Evolutionary conservation across 2,329 filamentous ascomycete species (phyloP).

Genomic region (Ceratocystis harringtonii): DNA sequence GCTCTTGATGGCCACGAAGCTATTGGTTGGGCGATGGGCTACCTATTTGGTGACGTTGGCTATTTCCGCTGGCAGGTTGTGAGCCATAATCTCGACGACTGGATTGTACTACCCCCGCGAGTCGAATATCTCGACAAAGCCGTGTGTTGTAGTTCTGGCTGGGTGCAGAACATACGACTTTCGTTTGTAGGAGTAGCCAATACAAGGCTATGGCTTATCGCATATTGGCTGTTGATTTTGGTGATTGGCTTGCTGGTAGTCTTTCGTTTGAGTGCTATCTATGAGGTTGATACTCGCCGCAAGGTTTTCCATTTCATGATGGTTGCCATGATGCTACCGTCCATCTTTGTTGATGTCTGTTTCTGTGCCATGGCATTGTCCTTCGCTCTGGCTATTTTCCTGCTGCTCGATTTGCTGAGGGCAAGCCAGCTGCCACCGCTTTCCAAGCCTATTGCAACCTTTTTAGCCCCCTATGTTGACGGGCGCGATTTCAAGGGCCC

Average conservation of each 20-base stretch:
- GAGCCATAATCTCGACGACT: conserved; percentile 51
- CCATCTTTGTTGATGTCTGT: conserved; percentile 71
- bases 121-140: not conserved
- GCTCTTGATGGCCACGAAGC: conserved; percentile 64
- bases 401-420: conserved; percentile 76
- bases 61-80: conserved; percentile 58
- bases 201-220: conserved; percentile 59
- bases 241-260: conserved; percentile 58
- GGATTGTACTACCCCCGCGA: conserved; percentile 55
- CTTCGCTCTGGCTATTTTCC: conserved; percentile 66
- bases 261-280: conserved; percentile 56
- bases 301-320: conserved; percentile 99
- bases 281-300: conserved; percentile 85
- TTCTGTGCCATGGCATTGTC: conserved; percentile 69
- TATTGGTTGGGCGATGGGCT: conserved; percentile 82
- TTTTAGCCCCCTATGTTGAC: conserved; percentile 87
- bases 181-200: conserved; percentile 58
- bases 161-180: conserved; percentile 51
- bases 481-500: conserved; percentile 84
- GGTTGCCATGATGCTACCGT: conserved; percentile 85
- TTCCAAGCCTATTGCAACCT: conserved; percentile 69
- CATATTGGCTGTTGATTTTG: conserved; percentile 60
- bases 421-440: conserved; percentile 85
- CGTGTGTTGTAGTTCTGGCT: conserved; percentile 36
- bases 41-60: conserved; percentile 66